A percentile compares a stretch with the other conserved stretches of the same genome.
phyloP scores from a whole-genome alignment of 2,329 filamentous ascomycete genomes.

The Fusarium buharicum region DNA sequence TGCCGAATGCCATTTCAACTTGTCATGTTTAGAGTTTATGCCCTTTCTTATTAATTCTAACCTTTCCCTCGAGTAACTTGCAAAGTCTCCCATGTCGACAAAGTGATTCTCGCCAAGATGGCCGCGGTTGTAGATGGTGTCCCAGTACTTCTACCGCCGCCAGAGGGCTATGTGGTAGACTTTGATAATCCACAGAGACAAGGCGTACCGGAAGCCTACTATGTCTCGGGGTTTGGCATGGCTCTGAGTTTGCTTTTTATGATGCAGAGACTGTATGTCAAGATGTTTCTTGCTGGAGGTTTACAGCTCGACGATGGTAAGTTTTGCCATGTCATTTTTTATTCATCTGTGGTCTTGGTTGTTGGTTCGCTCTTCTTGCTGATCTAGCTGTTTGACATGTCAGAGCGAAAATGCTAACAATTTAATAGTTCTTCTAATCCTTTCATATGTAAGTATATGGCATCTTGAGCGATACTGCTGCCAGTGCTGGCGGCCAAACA shows the following conservation, averaged over 20 bases:
- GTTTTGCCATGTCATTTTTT: constrained; percentile 4
- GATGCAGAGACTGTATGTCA: constrained; percentile 44
- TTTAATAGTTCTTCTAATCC: constrained; percentile 27
- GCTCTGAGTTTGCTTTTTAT: constrained; percentile 39
- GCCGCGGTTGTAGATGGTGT: constrained; percentile 29
- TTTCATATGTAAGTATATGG: constrained; percentile 28
- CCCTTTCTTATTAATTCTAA: not conserved
- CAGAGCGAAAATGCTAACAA: constrained; percentile 9
- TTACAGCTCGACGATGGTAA: constrained; percentile 44
- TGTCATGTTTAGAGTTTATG: not conserved
- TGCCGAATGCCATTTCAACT: constrained; percentile 6
- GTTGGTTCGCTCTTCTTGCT: no score
- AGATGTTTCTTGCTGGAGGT: constrained; percentile 37
- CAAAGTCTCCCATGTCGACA: not conserved
- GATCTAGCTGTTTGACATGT: no score
- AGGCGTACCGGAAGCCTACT: constrained; percentile 39
- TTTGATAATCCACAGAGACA: constrained; percentile 48
- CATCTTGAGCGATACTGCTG: no score
- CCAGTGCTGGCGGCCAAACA: no score
- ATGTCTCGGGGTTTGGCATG: constrained; percentile 34
- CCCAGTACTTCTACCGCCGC: constrained; percentile 36
- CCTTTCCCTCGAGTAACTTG: not conserved
- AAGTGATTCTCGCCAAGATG: constrained; percentile 19
- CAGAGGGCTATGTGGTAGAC: constrained; percentile 49
- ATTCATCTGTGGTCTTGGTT: no score